Evolutionary conservation across 176 grass and related monocot species (phyloP), one percentile per base, ranked within the genome.

Genomic region (Zoysia pacifica): DNA sequence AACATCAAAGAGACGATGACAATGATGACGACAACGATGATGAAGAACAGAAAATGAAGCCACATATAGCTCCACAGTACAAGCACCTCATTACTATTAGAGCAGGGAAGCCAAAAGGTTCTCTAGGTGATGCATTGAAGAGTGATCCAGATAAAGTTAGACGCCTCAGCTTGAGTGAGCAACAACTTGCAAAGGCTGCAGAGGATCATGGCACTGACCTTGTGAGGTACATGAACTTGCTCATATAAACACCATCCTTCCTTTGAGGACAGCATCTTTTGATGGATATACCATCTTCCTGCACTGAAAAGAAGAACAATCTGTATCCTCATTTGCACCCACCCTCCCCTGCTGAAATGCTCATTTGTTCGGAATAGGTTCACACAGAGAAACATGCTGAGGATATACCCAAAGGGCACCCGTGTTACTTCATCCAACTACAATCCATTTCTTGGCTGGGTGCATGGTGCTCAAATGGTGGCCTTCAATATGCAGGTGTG

Each of bases 401-500:
- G 92, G 80, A 94, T 94, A 89, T 94, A 94, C 76, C 92, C 92
- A 35, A 94, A 89, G 77, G 92, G 86, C 60, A 91, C 87, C 76
- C 86, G 92, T 13, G 63, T 97, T 39, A 88, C 79, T 84, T 97
- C 94, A 52, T 97, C 95, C 51, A 97, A 97, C 83, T 97, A 97
- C 46, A 94, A 97, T 53, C 95, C 95, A 13, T 94, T 94, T 88
- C 72, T 93, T 76, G 95, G 89, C 10, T 97, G 94, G 94, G 76
- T 93, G 61, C 94, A 94, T 73, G 94, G 91, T 82, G 94, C 94
- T 87, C 94, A 97, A 65, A 93, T 97, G 94, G 94, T 97, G 52
- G 94, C 94, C 62, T 97, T 97, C 79, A 97, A 97, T 79, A 97
- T 97, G 94, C 94, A 97, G 94, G 94, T 97, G 65, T 16, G 7